Base-by-base conservation (phyloP, 352 stramenopile genomes). In the Phytophthora hibernalis region DNA sequence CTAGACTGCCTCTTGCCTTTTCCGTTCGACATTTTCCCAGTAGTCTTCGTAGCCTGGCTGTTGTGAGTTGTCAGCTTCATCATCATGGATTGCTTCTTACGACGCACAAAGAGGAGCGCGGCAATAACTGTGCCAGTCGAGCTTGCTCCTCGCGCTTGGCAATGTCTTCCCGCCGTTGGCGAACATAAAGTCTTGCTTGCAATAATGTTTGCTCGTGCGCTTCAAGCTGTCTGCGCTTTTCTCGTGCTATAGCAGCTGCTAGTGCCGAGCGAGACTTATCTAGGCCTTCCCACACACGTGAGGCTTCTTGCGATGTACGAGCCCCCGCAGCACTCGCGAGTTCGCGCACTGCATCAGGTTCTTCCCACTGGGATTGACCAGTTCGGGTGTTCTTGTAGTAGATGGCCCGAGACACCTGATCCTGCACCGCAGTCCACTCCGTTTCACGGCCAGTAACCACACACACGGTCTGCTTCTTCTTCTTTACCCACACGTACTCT, bases 321-420 rank as follows among this genome's bases (percentile, higher is more conserved):
- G 82, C 79, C 1, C 73, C 72, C 3, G 76, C 75, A 18, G 79
- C 74, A 45, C 57, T 82, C 35, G 85, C 79, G 1, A 90, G 69
- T 30, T 87, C 75, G 44, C 80, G 79, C 13, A 90, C 76, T 12
- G 77, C 79, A 22, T 90, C 82, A 1, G 82, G 82, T 28, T 90
- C 82, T 65, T 90, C 82, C 82, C 82, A 90, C 38, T 90, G 82
- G 0, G 82, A 85, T 38, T 90, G 77, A 22, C 82, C 82, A 10
- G 82, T 90, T 37, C 77, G 74, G 2, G 72, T 85, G 67, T 90
- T 90, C 56, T 87, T 85, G 77, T 90, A 90, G 72, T 90, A 90
- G 18, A 90, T 88, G 3, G 82, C 82, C 22, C 76, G 71, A 13
- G 76, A 86, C 1, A 65, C 54, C 3, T 79, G 77, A 49, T 90